These are phyloP conservation scores for Stephania cephalantha DNA, from an alignment of 164 flowering plant species.

Conservation along the genomic window DNA sequence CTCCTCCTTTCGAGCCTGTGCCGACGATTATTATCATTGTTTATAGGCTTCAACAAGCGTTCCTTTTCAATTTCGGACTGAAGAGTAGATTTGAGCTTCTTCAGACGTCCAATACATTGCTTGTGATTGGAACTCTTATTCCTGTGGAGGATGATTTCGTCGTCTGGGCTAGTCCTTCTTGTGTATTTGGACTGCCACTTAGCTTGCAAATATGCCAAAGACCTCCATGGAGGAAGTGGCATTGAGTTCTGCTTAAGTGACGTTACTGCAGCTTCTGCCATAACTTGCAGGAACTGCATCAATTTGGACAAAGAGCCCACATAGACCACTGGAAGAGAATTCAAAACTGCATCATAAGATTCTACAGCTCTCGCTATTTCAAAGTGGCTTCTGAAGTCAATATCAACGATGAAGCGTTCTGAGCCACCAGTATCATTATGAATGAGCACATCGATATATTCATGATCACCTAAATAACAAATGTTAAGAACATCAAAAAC, in stretches of 20 bases:
- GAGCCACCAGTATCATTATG: slow-evolving; percentile 31
- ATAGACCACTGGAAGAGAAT: slow-evolving; percentile 67
- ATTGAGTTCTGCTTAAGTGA: slow-evolving; percentile 88
- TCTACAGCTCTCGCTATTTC: slow-evolving; percentile 91
- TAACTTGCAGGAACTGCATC: slow-evolving; percentile 61
- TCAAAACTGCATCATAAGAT: slow-evolving; percentile 64
- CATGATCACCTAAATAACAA: slow-evolving; percentile 68
- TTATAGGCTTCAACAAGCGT: slow-evolving; percentile 42
- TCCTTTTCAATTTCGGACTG: slow-evolving; percentile 51
- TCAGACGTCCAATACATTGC: slow-evolving; percentile 62
- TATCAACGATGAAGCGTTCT: slow-evolving; percentile 71
- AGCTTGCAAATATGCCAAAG: slow-evolving; percentile 77
- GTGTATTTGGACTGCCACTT: slow-evolving; percentile 77
- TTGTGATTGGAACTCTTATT: slow-evolving; percentile 26
- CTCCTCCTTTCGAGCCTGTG: slow-evolving; percentile 46
- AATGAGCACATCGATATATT: slow-evolving; percentile 67
- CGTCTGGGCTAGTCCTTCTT: slow-evolving; percentile 34
- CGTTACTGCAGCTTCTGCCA: slow-evolving; percentile 85
- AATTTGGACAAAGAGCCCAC: slow-evolving; percentile 60
- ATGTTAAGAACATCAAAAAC: not conserved
- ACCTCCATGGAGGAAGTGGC: slow-evolving; percentile 98
- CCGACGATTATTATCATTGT: slow-evolving; percentile 37
- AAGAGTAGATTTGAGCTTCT: slow-evolving; percentile 49
- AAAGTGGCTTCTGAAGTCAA: slow-evolving; percentile 87
- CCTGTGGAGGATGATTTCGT: slow-evolving; percentile 1